Base-by-base conservation (phyloP, 2,329 filamentous ascomycete genomes). In the Dryadomyces quercivorus region DNA sequence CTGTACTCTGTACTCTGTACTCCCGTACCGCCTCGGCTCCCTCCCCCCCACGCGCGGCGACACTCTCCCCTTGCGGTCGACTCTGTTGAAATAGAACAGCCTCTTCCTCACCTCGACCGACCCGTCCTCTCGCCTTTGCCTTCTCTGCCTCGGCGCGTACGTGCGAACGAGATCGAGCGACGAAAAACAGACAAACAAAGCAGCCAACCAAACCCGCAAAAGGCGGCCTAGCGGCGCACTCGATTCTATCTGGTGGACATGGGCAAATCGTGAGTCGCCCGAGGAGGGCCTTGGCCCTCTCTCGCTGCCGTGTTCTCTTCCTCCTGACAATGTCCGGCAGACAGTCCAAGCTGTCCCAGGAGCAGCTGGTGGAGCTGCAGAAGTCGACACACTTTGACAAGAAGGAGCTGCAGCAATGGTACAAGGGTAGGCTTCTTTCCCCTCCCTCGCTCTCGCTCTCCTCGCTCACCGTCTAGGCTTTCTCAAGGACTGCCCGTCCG, bases 391-490 rank as follows among this genome's bases (percentile, higher is more conserved):
- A 97, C 72, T 98, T 98, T 67, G 93, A 98, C 73, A 96, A 96
- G 84, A 97, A 97, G 77, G 93, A 98, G 73, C 73, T 98, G 68
- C 93, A 98, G 70, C 92, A 97, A 83, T 98, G 93, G 93, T 97
- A 98, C 74, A 97, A 97, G 80, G 93, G 93, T 95, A 71, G 60
- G 82, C 22, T 34, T 18, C 40, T 45, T 50, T 54, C 31, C 48
- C 22, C 47, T 54, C 43, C 38, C 50, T 20, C 34, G 26, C 50
- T 50, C 26, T n/a, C 52, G 22, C 20, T 51, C 22, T 38, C 50
- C 47, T 18, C 15, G 13, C 42, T 52, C 6, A 31, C n/a, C 38
- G 13, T 21, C 21, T 64, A 96, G 92, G 92, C 60, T 97, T 98
- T 75, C 79, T 97, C 58, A 97, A 97, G 76, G 93, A 98, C 72